Percentiles rank a stretch among this genome's conserved stretches.
Conservation (phyloP, 2,329 filamentous ascomycete species). For the Trichoderma breve region DNA sequence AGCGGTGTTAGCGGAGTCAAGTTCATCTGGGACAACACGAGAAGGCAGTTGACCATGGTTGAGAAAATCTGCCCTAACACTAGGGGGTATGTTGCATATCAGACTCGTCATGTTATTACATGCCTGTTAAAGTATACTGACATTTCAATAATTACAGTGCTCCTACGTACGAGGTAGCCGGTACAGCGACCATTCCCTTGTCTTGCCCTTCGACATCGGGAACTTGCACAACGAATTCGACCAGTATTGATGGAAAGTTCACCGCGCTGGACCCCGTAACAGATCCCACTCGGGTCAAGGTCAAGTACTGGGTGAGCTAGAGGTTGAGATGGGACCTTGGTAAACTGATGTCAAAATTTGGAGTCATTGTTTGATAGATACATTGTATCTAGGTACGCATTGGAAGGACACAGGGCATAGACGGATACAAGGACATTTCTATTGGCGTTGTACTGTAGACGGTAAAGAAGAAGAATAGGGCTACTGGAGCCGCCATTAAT, state of each 20-base stretch:
- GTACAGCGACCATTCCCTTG: not conserved
- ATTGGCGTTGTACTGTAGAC: not conserved
- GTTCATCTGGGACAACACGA: constrained; percentile 41
- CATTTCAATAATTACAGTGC: not conserved
- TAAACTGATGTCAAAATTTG: not conserved
- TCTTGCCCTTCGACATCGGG: constrained; percentile 21
- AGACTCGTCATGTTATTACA: not conserved
- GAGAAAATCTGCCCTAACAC: constrained; percentile 43
- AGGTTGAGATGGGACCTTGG: not conserved
- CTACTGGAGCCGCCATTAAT: not conserved
- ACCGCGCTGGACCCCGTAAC: constrained; percentile 32
- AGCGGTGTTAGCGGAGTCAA: constrained; percentile 34
- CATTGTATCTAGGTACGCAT: not conserved
- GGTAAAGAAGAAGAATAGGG: not conserved
- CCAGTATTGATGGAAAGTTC: constrained; percentile 31
- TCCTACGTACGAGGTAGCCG: constrained; percentile 2
- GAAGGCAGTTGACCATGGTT: constrained; percentile 40
- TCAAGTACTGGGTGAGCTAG: constrained; percentile 17
- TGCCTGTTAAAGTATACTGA: not conserved
- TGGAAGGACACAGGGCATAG: not conserved
- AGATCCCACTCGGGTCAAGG: constrained; percentile 18
- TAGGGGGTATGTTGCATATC: constrained; percentile 34
- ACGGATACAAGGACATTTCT: not conserved
- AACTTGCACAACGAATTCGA: constrained; percentile 31
- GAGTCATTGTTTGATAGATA: not conserved